Conservation (phyloP, 176 grass and related monocot genomes). For the Aegilops tauschii region DNA sequence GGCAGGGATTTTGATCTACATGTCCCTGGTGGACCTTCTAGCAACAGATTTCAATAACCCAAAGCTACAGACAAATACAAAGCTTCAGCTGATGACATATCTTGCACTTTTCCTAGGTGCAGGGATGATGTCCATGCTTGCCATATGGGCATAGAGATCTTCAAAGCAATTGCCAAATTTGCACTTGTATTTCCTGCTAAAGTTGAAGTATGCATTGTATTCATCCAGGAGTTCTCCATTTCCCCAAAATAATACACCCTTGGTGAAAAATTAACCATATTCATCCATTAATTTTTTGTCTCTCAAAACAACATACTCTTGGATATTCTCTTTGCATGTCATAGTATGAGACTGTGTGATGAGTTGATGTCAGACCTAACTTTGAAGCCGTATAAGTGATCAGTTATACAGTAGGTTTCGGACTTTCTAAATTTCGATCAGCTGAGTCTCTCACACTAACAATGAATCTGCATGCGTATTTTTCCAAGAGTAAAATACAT, state of each 20-base stretch:
- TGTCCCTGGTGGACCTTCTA: conserved; percentile 93
- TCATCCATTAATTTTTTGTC: conserved; percentile 21
- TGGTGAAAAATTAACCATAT: conserved; percentile 20
- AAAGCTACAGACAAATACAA: conserved; percentile 78
- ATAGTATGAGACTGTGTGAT: conserved; percentile 1
- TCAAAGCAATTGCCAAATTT: not conserved
- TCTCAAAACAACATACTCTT: not conserved
- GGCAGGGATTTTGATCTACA: conserved; percentile 93
- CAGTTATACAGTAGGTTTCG: not conserved
- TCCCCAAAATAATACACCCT: not conserved
- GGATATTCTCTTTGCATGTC: not conserved
- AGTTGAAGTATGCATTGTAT: conserved; percentile 8
- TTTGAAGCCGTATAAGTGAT: not conserved
- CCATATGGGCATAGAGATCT: conserved; percentile 73
- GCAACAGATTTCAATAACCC: conserved; percentile 87
- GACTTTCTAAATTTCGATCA: not conserved
- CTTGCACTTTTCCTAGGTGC: conserved; percentile 77
- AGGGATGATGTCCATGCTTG: conserved; percentile 86
- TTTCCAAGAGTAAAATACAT: not conserved
- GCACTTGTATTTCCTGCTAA: not conserved
- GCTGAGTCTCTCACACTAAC: not conserved
- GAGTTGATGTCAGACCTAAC: not conserved
- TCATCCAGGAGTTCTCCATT: not conserved
- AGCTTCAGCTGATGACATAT: conserved; percentile 75
- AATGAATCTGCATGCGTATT: not conserved